phyloP scores from a whole-genome alignment of 2,329 filamentous ascomycete species.

The Fonsecaea pedrosoi region DNA sequence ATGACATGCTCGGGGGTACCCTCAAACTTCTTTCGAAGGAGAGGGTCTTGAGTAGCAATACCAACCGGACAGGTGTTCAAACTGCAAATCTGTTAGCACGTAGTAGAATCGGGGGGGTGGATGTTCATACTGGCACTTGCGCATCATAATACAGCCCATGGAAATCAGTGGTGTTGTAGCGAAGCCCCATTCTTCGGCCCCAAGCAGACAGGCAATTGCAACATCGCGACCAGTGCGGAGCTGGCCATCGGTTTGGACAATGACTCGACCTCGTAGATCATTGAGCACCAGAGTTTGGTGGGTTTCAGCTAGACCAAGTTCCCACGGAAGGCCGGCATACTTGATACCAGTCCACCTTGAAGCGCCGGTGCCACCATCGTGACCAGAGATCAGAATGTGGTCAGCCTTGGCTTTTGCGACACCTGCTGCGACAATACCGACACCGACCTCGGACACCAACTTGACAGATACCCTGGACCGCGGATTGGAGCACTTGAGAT shows the following conservation, averaged over 20 bases:
- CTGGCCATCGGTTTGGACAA: conserved; percentile 96
- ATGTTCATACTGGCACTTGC: conserved; percentile 57
- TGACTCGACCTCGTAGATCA: conserved; percentile 91
- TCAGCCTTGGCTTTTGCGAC: conserved; percentile 97
- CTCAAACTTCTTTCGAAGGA: conserved; percentile 89
- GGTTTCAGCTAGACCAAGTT: conserved; percentile 93
- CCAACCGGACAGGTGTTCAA: conserved; percentile 86
- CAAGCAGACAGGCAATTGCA: conserved; percentile 90
- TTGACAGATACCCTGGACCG: conserved; percentile 93
- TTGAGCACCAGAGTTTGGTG: conserved; percentile 96
- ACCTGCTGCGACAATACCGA: conserved; percentile 96
- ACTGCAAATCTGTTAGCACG: conserved; percentile 24
- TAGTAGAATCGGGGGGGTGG: neutral
- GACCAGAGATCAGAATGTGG: conserved; percentile 94
- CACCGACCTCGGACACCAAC: conserved; percentile 95
- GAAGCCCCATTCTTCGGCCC: conserved; percentile 98
- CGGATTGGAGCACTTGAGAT: conserved; percentile 94
- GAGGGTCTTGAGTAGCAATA: conserved; percentile 95
- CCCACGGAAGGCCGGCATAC: conserved; percentile 95
- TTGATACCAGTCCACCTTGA: conserved; percentile 99
- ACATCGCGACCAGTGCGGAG: conserved; percentile 91
- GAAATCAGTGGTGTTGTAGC: conserved; percentile 93
- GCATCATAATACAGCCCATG: conserved; percentile 96
- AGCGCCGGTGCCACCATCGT: conserved; percentile 95
- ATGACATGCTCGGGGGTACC: conserved; percentile 96